phyloP scores from a whole-genome alignment of 441 rosid genomes.

The Daphne laureola region DNA sequence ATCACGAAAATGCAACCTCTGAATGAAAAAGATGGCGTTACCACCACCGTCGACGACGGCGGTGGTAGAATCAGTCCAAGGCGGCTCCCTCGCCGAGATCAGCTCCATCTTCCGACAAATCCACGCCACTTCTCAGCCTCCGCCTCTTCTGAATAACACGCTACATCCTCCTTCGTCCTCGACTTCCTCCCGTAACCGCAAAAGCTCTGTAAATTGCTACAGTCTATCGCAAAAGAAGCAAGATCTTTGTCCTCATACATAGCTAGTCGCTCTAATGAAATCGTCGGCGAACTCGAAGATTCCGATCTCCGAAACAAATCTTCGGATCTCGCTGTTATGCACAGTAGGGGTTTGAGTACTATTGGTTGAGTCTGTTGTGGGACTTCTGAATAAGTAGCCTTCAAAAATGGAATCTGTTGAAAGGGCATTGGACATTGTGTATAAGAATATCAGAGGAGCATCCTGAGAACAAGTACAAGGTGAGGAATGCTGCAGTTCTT shows the following conservation, averaged over 20 bases:
- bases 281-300: constrained; percentile 18
- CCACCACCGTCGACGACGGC: constrained; percentile 11
- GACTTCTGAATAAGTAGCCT: constrained; percentile 22
- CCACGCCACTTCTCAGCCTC: constrained; percentile 23
- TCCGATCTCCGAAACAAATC: constrained; percentile 26
- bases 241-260: constrained; percentile 27
- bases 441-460: constrained; percentile 26
- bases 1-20: neutral
- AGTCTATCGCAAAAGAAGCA: constrained; percentile 21
- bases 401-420: constrained; percentile 20
- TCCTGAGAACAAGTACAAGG: constrained; percentile 27
- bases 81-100: constrained; percentile 17
- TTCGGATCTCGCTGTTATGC: constrained; percentile 29
- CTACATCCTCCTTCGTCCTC: too few relatives aligned
- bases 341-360: too few relatives aligned
- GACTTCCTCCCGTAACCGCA: constrained; percentile 15
- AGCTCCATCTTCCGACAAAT: constrained; percentile 13
- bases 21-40: constrained; percentile 13
- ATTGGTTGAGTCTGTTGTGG: constrained; percentile 24
- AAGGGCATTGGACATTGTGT: constrained; percentile 20
- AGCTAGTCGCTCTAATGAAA: constrained; percentile 23
- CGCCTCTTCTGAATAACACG: too few relatives aligned
- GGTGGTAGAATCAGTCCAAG: neutral
- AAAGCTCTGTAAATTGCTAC: constrained; percentile 19
- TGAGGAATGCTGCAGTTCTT: constrained; percentile 29